These are phyloP conservation scores for Cercis canadensis DNA, from an alignment of 306 rosid species.

Conservation along the genomic window DNA sequence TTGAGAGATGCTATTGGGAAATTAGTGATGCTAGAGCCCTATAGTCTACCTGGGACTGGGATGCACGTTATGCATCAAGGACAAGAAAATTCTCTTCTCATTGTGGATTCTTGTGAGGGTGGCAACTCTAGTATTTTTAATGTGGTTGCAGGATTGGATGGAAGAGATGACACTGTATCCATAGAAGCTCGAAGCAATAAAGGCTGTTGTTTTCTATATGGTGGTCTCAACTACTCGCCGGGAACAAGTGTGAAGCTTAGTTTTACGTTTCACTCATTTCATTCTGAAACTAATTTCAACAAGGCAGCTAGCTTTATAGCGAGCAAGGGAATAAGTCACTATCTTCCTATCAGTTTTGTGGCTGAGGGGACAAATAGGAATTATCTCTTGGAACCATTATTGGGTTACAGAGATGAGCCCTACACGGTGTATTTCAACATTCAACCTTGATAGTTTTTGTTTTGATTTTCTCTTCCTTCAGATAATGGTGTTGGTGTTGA, in stretches of 20 bases:
- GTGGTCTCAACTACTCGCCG: conserved; percentile 18
- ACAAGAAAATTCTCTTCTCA: conserved; percentile 25
- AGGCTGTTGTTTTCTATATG: conserved; percentile 57
- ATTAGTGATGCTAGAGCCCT: conserved; percentile 52
- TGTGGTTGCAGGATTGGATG: conserved; percentile 58
- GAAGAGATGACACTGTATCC: conserved; percentile 43
- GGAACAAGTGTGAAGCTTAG: conserved; percentile 41
- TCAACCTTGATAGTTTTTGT: not conserved
- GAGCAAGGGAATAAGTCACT: conserved; percentile 46
- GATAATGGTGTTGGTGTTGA: too few relatives aligned
- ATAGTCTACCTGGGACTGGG: conserved; percentile 56
- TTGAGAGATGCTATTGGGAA: conserved; percentile 34
- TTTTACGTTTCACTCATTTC: conserved; percentile 32
- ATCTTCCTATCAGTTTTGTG: conserved; percentile 63
- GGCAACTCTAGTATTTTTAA: conserved; percentile 35
- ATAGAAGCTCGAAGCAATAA: conserved; percentile 40
- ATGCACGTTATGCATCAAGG: conserved; percentile 47
- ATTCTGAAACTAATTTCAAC: not conserved
- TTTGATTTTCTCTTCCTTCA: too few relatives aligned
- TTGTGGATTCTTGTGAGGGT: conserved; percentile 30
- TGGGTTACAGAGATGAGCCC: conserved; percentile 50
- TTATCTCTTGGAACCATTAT: conserved; percentile 55
- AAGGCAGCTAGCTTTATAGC: conserved; percentile 54
- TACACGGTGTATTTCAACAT: conserved; percentile 57
- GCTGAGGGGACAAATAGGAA: conserved; percentile 48